Evolutionary conservation across 1,284 basidiomycete genomes (phyloP).

Genomic region (Ganoderma multipileum): DNA sequence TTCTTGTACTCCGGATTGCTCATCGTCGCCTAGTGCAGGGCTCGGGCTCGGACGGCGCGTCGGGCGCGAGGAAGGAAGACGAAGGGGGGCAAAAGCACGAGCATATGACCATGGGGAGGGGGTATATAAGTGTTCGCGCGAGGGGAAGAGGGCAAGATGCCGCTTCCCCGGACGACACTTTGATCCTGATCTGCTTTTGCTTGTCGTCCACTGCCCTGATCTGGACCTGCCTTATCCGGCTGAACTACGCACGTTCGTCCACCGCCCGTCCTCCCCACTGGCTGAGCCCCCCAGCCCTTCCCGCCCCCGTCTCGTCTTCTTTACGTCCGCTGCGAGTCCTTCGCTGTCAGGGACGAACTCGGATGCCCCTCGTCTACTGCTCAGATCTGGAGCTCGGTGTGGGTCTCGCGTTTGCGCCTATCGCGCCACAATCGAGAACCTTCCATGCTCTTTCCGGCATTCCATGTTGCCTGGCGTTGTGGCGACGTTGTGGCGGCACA

Average conservation of each 20-base stretch:
- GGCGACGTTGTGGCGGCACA: not conserved
- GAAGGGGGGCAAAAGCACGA: conserved; percentile 20
- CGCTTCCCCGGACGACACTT: conserved; percentile 14
- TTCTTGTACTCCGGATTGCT: conserved; percentile 25
- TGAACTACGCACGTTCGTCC: conserved; percentile 19
- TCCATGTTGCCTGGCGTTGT: not conserved
- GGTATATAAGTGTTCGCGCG: conserved; percentile 19
- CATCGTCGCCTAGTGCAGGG: conserved; percentile 29
- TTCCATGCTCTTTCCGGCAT: conserved; percentile 4
- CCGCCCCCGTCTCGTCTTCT: not conserved
- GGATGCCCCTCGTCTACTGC: conserved; percentile 3
- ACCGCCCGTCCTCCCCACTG: not conserved
- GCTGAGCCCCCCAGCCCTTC: not conserved
- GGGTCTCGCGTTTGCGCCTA: not conserved
- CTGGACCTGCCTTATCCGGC: not conserved
- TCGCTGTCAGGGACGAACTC: conserved; percentile 11
- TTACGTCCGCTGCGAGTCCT: not conserved
- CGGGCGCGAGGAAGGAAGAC: conserved; percentile 22
- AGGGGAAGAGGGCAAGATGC: conserved; percentile 4
- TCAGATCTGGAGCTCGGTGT: not conserved
- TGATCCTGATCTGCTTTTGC: conserved; percentile 22
- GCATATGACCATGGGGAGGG: conserved; percentile 10
- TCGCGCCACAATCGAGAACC: not conserved
- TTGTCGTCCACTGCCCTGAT: conserved; percentile 7
- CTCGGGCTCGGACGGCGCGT: conserved; percentile 24